Percentiles rank a stretch among this genome's conserved stretches.
Conservation (phyloP, 1,284 basidiomycete genomes). For the Irpex sp. region DNA sequence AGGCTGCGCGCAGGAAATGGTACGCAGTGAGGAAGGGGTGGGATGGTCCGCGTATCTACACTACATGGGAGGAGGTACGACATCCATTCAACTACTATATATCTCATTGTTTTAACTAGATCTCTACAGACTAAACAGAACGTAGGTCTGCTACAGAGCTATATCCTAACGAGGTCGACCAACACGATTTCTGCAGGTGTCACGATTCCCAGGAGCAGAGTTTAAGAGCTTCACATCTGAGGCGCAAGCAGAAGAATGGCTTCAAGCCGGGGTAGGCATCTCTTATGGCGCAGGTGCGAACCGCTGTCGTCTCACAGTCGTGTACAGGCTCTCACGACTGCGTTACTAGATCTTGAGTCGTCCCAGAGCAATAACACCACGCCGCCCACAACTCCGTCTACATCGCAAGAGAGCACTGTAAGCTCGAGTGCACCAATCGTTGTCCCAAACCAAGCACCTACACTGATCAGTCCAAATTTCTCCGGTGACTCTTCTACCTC, state of each 20-base stretch:
- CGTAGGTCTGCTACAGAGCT: neutral
- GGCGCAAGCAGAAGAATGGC: constrained; percentile 44
- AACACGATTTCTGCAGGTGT: constrained; percentile 31
- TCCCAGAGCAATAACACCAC: too few species aligned
- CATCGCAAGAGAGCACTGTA: too few species aligned
- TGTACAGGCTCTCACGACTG: neutral
- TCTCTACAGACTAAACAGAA: neutral
- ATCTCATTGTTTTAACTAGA: neutral
- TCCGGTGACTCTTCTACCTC: too few species aligned
- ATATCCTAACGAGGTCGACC: neutral
- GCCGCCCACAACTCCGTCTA: too few species aligned
- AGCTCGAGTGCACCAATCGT: too few species aligned
- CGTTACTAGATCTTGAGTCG: too few species aligned
- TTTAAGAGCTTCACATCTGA: constrained; percentile 44
- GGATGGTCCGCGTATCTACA: constrained; percentile 49
- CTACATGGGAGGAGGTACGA: constrained; percentile 50
- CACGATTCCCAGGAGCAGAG: constrained; percentile 41
- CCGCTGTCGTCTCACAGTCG: neutral
- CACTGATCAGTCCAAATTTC: too few species aligned
- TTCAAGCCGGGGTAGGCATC: constrained; percentile 14
- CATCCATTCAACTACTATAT: constrained; percentile 30
- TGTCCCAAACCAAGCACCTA: too few species aligned
- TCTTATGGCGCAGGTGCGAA: neutral
- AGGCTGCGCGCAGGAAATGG: constrained; percentile 32
- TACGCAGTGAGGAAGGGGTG: constrained; percentile 54